Conservation (phyloP, 148 eudicot genomes). For the Cornus kousa region DNA sequence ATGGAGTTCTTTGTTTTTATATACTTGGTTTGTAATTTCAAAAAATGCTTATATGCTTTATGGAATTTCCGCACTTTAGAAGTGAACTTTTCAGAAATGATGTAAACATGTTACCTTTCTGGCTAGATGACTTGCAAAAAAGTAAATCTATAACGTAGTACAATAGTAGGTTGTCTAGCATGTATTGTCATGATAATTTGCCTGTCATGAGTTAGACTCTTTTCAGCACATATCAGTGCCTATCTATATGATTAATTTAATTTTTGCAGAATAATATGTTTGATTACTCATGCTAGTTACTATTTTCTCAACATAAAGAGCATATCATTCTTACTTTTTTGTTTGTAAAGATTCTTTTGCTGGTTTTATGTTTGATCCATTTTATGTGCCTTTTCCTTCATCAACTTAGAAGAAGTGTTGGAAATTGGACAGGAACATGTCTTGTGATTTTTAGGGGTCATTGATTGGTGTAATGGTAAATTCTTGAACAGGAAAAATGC, state of each 20-base stretch:
- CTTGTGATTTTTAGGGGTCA: no score
- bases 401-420: neutral
- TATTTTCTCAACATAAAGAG: neutral
- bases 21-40: no score
- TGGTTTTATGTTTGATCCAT: neutral
- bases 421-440: no score
- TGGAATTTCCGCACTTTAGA: neutral
- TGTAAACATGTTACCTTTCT: neutral
- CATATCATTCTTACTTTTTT: neutral
- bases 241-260: neutral
- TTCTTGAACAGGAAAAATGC: neutral
- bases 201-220: neutral
- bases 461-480: neutral
- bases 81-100: no score
- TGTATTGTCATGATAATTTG: neutral
- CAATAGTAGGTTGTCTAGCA: neutral
- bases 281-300: neutral
- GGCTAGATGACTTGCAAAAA: neutral
- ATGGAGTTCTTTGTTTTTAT: neutral
- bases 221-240: neutral
- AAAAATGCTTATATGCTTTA: neutral
- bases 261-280: neutral
- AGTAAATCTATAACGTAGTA: no score
- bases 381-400: no score
- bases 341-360: neutral